Evolutionary conservation across 2,329 filamentous ascomycete genomes (phyloP).

Genomic region (Monilinia polystroma): DNA sequence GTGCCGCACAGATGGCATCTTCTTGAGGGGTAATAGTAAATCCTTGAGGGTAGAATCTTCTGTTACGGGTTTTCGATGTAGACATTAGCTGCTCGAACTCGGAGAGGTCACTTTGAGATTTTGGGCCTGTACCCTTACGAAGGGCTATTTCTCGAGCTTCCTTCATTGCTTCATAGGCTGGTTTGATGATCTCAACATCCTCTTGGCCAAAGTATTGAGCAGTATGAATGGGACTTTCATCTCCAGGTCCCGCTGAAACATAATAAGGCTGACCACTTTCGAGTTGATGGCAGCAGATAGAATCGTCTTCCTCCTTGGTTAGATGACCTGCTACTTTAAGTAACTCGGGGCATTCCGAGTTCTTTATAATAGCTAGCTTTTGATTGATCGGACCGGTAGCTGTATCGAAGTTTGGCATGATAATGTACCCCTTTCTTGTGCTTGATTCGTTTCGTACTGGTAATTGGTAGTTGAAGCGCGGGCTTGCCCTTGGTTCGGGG

Average conservation of each 20-base stretch:
- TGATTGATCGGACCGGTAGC: background rate
- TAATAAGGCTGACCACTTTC: background rate
- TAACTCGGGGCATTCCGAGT: background rate
- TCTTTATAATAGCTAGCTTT: background rate
- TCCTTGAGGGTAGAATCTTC: background rate
- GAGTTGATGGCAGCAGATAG: background rate
- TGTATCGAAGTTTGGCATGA: conserved; percentile 8
- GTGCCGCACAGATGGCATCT: background rate
- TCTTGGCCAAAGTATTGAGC: background rate
- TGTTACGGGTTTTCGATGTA: background rate
- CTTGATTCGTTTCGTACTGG: background rate
- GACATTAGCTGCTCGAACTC: background rate
- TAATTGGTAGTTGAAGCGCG: background rate
- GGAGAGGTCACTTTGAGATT: background rate
- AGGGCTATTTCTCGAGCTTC: background rate
- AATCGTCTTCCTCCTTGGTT: background rate
- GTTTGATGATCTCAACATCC: background rate
- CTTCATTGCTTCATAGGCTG: conserved; percentile 8
- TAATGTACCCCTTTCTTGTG: background rate
- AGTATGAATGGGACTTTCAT: background rate
- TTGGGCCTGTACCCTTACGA: background rate
- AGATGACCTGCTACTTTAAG: background rate
- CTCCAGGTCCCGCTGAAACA: background rate
- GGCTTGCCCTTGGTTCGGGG: background rate
- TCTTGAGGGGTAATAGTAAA: conserved; percentile 1